phyloP scores from a whole-genome alignment of 805 yeast genomes.

The Lachancea fermentati region DNA sequence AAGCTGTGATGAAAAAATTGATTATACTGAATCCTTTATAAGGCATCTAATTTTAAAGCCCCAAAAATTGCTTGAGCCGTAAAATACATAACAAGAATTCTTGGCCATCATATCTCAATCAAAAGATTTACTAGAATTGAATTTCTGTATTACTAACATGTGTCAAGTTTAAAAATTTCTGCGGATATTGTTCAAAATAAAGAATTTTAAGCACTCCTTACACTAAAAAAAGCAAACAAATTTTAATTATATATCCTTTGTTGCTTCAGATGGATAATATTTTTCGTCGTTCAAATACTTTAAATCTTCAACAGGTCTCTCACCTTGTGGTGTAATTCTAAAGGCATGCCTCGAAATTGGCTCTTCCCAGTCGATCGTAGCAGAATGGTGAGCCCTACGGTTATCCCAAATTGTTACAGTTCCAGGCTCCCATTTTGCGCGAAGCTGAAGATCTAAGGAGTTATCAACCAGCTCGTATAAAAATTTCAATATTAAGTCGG shows the following conservation, averaged over 20 bases:
- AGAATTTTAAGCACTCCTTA: too few relatives aligned
- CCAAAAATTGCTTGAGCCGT: too few relatives aligned
- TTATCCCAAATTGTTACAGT: conserved; percentile 78
- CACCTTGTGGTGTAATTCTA: conserved; percentile 69
- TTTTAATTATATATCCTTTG: not conserved
- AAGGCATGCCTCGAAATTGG: conserved; percentile 66
- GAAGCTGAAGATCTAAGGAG: conserved; percentile 57
- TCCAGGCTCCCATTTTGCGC: conserved; percentile 66
- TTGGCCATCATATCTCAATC: too few relatives aligned
- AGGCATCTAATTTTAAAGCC: too few relatives aligned
- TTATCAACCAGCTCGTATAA: conserved; percentile 48
- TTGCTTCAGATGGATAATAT: conserved; percentile 14
- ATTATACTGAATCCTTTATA: too few relatives aligned
- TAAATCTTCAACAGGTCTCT: conserved; percentile 55
- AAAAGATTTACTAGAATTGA: too few relatives aligned
- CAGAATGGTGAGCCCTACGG: conserved; percentile 64
- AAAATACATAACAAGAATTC: too few relatives aligned
- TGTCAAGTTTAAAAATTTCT: too few relatives aligned
- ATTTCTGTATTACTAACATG: too few relatives aligned
- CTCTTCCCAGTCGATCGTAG: conserved; percentile 67
- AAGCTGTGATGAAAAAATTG: too few relatives aligned
- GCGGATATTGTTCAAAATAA: too few relatives aligned
- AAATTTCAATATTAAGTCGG: conserved; percentile 52
- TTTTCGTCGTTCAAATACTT: conserved; percentile 31
- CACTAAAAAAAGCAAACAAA: too few relatives aligned